phyloP scores from a whole-genome alignment of 306 rosid species.

The Calophaca sinica region DNA sequence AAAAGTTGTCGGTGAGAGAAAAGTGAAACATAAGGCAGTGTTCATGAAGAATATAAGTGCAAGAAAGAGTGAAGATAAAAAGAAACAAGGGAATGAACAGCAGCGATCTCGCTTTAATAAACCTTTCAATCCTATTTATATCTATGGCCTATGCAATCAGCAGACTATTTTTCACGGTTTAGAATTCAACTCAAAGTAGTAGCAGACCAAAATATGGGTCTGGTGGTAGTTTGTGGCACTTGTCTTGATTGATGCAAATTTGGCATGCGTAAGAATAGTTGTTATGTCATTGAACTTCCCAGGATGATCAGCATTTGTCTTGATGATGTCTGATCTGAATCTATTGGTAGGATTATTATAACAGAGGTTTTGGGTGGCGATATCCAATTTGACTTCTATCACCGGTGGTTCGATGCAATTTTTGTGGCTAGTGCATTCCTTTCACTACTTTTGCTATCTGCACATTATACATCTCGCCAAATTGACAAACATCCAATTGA shows the following conservation, averaged over 20 bases:
- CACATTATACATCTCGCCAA: slow-evolving; percentile 95
- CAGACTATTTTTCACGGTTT: slow-evolving; percentile 21
- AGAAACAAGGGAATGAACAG: slow-evolving; percentile 31
- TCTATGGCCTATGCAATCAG: slow-evolving; percentile 31
- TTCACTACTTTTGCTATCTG: slow-evolving; percentile 92
- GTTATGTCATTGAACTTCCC: slow-evolving; percentile 27
- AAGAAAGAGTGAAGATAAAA: slow-evolving; percentile 23
- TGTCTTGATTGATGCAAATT: slow-evolving; percentile 16
- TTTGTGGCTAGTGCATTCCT: slow-evolving; percentile 99
- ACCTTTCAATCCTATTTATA: not conserved
- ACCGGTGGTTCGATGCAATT: slow-evolving; percentile 98
- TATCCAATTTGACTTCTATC: slow-evolving; percentile 97
- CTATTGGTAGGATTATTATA: slow-evolving; percentile 80
- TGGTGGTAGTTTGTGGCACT: slow-evolving; percentile 29
- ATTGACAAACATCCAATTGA: slow-evolving; percentile 98
- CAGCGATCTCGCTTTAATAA: not conserved
- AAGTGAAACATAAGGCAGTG: not conserved
- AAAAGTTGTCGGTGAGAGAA: slow-evolving; percentile 19
- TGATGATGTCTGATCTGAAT: slow-evolving; percentile 38
- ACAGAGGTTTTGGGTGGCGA: slow-evolving; percentile 99
- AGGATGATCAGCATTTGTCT: slow-evolving; percentile 10
- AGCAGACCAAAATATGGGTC: not conserved
- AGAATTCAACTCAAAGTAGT: slow-evolving; percentile 34
- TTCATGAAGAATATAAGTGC: slow-evolving; percentile 7
- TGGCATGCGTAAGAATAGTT: slow-evolving; percentile 14